Conservation (phyloP, 306 rosid genomes). For the Pyrus pyrifolia region DNA sequence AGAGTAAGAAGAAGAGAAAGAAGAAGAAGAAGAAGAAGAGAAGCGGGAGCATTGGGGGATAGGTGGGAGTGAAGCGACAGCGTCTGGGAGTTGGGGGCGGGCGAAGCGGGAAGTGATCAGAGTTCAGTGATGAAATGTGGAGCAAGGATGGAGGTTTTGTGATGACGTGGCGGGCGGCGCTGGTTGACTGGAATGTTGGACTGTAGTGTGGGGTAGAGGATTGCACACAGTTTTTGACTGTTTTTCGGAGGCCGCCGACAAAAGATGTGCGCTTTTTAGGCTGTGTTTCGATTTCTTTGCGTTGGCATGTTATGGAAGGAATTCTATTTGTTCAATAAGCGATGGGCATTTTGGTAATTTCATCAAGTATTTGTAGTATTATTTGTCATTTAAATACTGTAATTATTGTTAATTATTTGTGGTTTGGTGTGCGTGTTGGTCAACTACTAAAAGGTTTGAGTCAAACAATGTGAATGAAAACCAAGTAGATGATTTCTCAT, state of each 20-base stretch:
- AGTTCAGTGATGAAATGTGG: not conserved
- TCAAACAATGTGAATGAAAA: not conserved
- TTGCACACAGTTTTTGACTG: not conserved
- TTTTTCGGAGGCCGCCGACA: not conserved
- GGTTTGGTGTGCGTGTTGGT: not conserved
- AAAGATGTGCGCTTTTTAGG: not conserved
- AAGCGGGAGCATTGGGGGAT: conserved; percentile 15
- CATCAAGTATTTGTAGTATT: not conserved
- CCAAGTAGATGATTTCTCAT: not conserved
- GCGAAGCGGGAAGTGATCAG: not conserved
- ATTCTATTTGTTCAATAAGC: not conserved
- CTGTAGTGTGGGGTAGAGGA: not conserved
- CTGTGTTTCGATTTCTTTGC: not conserved
- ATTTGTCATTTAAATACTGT: no score
- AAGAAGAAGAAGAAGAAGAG: not conserved
- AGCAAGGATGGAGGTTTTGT: not conserved
- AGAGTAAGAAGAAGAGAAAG: conserved; percentile 2
- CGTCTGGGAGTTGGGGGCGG: not conserved
- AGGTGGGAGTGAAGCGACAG: not conserved
- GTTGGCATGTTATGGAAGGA: not conserved
- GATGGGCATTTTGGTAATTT: not conserved
- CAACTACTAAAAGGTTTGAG: not conserved
- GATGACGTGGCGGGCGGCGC: not conserved
- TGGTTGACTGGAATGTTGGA: conserved; percentile 4
- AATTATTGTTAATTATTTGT: not conserved